Percentiles rank a stretch among this genome's conserved stretches.
phyloP scores from a whole-genome alignment of 2,329 filamentous ascomycete species.

The Hymenoscyphus linearis region DNA sequence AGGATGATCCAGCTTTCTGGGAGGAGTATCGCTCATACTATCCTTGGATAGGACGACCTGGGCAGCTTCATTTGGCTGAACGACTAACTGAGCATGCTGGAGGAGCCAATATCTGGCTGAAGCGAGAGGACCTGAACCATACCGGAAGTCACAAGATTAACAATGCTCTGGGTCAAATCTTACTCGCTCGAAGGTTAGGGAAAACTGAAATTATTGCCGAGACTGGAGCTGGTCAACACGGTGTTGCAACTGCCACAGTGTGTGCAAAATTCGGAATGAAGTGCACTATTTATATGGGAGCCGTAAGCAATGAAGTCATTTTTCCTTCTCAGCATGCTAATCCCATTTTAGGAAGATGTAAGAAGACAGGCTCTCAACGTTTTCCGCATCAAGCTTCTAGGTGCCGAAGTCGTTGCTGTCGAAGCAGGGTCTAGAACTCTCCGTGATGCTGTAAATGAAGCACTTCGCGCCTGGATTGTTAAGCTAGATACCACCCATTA shows the following conservation, averaged over 20 bases:
- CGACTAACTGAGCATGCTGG: slow-evolving; percentile 83
- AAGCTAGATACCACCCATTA: slow-evolving; percentile 93
- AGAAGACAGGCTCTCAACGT: slow-evolving; percentile 94
- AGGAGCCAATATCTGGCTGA: slow-evolving; percentile 94
- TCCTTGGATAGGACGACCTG: slow-evolving; percentile 93
- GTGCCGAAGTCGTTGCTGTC: slow-evolving; percentile 86
- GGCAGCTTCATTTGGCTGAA: slow-evolving; percentile 83
- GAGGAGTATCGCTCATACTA: slow-evolving; percentile 95
- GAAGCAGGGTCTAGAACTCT: slow-evolving; percentile 83
- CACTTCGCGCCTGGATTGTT: slow-evolving; percentile 88
- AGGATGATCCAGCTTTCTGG: slow-evolving; percentile 89
- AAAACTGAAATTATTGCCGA: slow-evolving; percentile 98
- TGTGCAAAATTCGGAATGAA: slow-evolving; percentile 98
- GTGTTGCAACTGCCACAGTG: slow-evolving; percentile 93
- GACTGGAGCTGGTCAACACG: slow-evolving; percentile 95
- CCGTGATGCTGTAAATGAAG: slow-evolving; percentile 90
- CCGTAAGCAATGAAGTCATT: slow-evolving; percentile 35
- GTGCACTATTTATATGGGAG: slow-evolving; percentile 97
- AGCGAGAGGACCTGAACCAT: slow-evolving; percentile 96
- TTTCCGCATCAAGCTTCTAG: slow-evolving; percentile 95
- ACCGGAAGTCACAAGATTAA: slow-evolving; percentile 99
- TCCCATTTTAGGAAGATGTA: slow-evolving; percentile 64
- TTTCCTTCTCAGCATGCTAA: slow-evolving; percentile 8
- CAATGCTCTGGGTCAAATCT: slow-evolving; percentile 89
- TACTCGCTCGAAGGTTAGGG: slow-evolving; percentile 77